Conservation (phyloP, 2,329 filamentous ascomycete genomes). For the Dothideomycetes sp. region DNA sequence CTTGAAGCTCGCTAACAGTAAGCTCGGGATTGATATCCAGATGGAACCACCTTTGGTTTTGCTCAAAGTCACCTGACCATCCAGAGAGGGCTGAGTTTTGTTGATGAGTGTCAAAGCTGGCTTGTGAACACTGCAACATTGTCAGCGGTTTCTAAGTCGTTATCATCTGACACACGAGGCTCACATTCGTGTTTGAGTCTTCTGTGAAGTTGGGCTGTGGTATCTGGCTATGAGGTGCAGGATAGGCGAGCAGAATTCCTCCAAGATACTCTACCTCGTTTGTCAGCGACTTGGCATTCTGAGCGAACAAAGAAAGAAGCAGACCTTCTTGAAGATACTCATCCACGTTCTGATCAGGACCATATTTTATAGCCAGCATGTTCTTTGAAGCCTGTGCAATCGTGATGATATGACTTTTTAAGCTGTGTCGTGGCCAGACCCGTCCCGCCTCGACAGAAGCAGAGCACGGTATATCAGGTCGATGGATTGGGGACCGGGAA, state of each 20-base stretch:
- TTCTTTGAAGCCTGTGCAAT: conserved; percentile 6
- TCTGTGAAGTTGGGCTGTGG: neutral
- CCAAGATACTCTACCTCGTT: conserved; percentile 3
- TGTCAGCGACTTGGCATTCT: conserved; percentile 2
- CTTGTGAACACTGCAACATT: neutral
- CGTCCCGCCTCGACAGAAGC: no score
- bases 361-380: conserved; percentile 5
- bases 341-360: conserved; percentile 2
- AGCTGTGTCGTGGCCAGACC: no score
- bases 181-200: conserved; percentile 5
- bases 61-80: no score
- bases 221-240: neutral
- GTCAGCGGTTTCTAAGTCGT: neutral
- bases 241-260: neutral
- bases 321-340: conserved; percentile 5
- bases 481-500: no score
- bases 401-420: no score
- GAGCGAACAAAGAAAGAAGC: neutral
- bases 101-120: conserved; percentile 1
- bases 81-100: neutral
- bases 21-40: conserved; percentile 6
- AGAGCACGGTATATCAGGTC: no score
- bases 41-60: no score
- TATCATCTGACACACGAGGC: neutral
- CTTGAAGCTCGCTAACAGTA: conserved; percentile 2